Conservation (phyloP, 2,329 filamentous ascomycete species). For the Alternaria panax region DNA sequence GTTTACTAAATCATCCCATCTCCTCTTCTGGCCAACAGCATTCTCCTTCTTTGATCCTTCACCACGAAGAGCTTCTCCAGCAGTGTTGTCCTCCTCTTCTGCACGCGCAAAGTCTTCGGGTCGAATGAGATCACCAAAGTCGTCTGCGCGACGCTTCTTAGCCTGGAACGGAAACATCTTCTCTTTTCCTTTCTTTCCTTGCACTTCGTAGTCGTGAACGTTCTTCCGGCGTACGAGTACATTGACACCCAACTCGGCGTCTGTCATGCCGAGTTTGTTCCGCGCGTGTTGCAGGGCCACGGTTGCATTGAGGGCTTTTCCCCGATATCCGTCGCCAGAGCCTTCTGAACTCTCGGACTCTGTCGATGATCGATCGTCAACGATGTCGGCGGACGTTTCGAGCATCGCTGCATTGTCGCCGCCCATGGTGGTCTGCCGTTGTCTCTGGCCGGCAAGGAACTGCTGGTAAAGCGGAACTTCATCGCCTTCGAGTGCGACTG, state of each 20-base stretch:
- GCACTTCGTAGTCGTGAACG: conserved; percentile 91
- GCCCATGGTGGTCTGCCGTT: conserved; percentile 83
- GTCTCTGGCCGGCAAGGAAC: conserved; percentile 86
- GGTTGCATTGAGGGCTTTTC: conserved; percentile 87
- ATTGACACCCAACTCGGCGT: conserved; percentile 91
- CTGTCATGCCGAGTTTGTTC: conserved; percentile 78
- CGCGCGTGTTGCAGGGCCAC: conserved; percentile 83
- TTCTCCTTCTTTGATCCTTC: conserved; percentile 59
- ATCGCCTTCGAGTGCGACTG: conserved; percentile 73
- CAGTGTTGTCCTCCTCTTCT: conserved; percentile 83
- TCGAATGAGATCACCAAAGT: conserved; percentile 92
- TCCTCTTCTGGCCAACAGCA: conserved; percentile 85
- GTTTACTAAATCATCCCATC: conserved; percentile 77
- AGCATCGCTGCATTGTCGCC: conserved; percentile 68
- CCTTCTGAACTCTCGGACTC: conserved; percentile 88
- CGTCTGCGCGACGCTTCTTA: conserved; percentile 79
- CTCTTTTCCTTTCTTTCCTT: conserved; percentile 89
- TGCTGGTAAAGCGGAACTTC: conserved; percentile 88
- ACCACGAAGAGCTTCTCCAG: conserved; percentile 67
- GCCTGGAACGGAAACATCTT: conserved; percentile 89
- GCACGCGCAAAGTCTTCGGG: conserved; percentile 93
- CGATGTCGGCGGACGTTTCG: conserved; percentile 74
- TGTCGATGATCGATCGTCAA: conserved; percentile 85
- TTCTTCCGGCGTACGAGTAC: conserved; percentile 87
- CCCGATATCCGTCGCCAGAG: conserved; percentile 76